phyloP scores from a whole-genome alignment of 257 asterid genomes.

The Solanum etuberosum region DNA sequence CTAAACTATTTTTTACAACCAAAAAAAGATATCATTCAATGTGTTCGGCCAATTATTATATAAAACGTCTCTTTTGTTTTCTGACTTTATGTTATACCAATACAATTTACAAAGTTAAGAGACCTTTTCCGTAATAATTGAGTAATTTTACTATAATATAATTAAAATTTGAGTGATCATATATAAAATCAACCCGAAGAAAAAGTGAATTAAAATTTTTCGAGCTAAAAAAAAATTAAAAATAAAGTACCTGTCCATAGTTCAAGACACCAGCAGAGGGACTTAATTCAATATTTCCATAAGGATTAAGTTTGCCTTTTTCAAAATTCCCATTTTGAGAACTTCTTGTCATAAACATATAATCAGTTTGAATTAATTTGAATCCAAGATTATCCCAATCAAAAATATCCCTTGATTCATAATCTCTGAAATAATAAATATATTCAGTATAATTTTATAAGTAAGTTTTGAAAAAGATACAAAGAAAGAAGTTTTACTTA shows the following conservation, averaged over 20 bases:
- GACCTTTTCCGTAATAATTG: background rate
- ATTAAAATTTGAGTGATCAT: background rate
- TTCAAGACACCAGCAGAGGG: constrained; percentile 75
- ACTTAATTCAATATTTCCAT: constrained; percentile 53
- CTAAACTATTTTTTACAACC: background rate
- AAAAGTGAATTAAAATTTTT: background rate
- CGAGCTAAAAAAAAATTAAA: background rate
- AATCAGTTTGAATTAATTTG: constrained; percentile 40
- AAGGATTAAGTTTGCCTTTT: constrained; percentile 41
- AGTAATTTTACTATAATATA: background rate
- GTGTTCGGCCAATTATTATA: background rate
- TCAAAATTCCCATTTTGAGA: constrained; percentile 29
- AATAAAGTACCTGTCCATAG: constrained; percentile 57
- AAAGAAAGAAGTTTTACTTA: background rate
- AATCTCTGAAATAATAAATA: constrained; percentile 1
- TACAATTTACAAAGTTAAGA: background rate
- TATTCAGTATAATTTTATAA: background rate
- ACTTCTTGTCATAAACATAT: constrained; percentile 47
- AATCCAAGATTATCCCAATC: constrained; percentile 76
- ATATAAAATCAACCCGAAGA: background rate
- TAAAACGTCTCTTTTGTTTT: background rate
- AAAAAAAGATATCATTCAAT: background rate
- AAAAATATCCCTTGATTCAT: constrained; percentile 17
- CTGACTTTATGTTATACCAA: background rate
- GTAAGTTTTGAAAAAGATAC: background rate